These are phyloP conservation scores for Melampsora abietis-canadensis DNA, from an alignment of 1,284 basidiomycete species.

Conservation along the genomic window DNA sequence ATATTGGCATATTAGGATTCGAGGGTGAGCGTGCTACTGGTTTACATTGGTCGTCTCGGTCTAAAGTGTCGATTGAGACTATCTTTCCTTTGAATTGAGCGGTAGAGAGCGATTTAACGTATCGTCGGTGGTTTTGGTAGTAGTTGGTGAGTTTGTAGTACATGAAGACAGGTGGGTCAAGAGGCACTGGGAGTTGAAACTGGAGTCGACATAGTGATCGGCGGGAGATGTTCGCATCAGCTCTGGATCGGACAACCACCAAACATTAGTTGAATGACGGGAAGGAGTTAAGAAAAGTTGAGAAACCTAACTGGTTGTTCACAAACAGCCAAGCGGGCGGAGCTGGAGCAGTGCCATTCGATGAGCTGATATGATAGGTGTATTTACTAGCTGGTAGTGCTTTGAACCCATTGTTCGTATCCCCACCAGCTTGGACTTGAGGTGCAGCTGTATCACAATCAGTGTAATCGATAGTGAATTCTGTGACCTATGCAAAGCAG, in stretches of 20 bases:
- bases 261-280: conserved; percentile 19
- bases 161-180: conserved; percentile 75
- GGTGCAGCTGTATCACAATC: conserved; percentile 69
- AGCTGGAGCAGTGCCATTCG: conserved; percentile 12
- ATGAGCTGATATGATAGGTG: conserved; percentile 61
- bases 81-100: conserved; percentile 78
- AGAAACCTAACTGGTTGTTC: conserved; percentile 43
- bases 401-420: conserved; percentile 57
- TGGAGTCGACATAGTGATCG: conserved; percentile 66
- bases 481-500: conserved; percentile 65
- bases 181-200: conserved; percentile 75
- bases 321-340: conserved; percentile 47
- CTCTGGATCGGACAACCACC: not conserved
- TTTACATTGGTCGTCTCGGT: conserved; percentile 74
- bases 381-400: conserved; percentile 66
- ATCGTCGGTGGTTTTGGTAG: conserved; percentile 97
- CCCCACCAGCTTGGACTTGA: conserved; percentile 46
- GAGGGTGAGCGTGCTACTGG: conserved; percentile 65
- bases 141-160: conserved; percentile 75
- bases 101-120: conserved; percentile 85
- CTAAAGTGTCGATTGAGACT: conserved; percentile 60
- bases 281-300: conserved; percentile 3
- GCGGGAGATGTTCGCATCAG: conserved; percentile 20
- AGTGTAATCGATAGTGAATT: conserved; percentile 94
- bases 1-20: conserved; percentile 63